Conservation (phyloP, 2,329 filamentous ascomycete genomes). For the Exophiala dermatitidis region DNA sequence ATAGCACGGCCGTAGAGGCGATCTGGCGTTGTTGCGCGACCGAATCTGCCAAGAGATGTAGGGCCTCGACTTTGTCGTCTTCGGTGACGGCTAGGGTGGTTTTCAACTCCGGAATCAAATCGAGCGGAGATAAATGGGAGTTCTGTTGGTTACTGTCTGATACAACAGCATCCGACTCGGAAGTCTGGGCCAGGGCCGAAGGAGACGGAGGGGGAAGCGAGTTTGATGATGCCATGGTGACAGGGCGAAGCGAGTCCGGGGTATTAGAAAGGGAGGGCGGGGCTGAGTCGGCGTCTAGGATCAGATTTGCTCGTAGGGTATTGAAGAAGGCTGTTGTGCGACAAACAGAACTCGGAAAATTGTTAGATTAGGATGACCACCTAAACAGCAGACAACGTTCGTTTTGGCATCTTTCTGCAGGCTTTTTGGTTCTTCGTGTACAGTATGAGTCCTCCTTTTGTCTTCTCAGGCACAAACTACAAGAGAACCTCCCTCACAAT, state of each 20-base stretch:
- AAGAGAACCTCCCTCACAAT: too few relatives aligned
- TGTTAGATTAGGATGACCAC: background rate
- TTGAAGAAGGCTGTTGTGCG: constrained; percentile 64
- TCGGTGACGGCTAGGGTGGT: constrained; percentile 31
- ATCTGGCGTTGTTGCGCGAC: constrained; percentile 73
- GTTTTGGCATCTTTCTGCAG: too few relatives aligned
- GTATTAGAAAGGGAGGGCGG: constrained; percentile 60
- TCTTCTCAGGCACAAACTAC: too few relatives aligned
- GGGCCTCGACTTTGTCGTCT: constrained; percentile 58
- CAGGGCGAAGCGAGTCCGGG: constrained; percentile 52
- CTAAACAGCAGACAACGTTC: too few relatives aligned
- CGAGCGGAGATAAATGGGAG: constrained; percentile 4
- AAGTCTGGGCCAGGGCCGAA: constrained; percentile 26
- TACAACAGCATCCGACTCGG: constrained; percentile 2
- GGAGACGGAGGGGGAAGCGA: constrained; percentile 36
- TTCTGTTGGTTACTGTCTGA: constrained; percentile 2
- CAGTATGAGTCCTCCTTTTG: too few relatives aligned
- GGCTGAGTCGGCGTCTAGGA: constrained; percentile 53
- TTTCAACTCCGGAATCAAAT: constrained; percentile 31
- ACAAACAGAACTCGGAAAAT: background rate
- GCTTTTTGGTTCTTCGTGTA: too few relatives aligned
- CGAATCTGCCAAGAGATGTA: constrained; percentile 71
- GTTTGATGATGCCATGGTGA: constrained; percentile 33
- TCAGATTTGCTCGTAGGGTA: constrained; percentile 72
- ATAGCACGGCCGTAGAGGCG: constrained; percentile 56